These are phyloP conservation scores for Dillenia suffruticosa DNA, from an alignment of 164 flowering plant species.

Conservation along the genomic window DNA sequence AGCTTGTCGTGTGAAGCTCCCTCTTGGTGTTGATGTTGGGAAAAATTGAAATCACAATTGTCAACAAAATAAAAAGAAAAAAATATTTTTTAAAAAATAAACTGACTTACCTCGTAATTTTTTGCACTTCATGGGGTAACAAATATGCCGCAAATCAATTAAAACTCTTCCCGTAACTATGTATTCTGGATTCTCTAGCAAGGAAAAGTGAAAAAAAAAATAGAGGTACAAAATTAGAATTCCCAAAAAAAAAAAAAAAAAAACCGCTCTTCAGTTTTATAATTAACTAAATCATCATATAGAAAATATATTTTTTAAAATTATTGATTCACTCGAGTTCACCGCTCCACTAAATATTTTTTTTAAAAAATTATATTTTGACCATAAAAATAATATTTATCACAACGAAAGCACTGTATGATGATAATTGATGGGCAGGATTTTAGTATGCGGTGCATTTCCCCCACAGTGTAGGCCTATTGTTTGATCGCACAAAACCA, in stretches of 20 bases:
- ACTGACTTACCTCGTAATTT: neutral
- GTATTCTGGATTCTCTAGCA: conserved; percentile 5
- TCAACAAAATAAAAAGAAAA: no score
- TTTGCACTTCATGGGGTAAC: conserved; percentile 2
- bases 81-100: no score
- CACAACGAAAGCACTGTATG: neutral
- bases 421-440: neutral
- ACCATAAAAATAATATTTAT: no score
- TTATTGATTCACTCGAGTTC: no score
- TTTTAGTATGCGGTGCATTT: neutral
- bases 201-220: neutral
- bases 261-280: neutral
- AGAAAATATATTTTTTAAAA: no score
- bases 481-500: no score
- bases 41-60: conserved; percentile 5
- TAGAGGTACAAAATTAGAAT: neutral
- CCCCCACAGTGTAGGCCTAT: conserved; percentile 8
- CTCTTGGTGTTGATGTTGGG: neutral
- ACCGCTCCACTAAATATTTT: no score
- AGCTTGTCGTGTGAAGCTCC: conserved; percentile 6
- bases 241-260: neutral
- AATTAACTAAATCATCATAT: no score
- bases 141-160: conserved; percentile 10
- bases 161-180: conserved; percentile 10
- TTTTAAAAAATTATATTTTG: no score